phyloP scores from a whole-genome alignment of 108 stramenopile genomes.

The Asterionellopsis glacialis region DNA sequence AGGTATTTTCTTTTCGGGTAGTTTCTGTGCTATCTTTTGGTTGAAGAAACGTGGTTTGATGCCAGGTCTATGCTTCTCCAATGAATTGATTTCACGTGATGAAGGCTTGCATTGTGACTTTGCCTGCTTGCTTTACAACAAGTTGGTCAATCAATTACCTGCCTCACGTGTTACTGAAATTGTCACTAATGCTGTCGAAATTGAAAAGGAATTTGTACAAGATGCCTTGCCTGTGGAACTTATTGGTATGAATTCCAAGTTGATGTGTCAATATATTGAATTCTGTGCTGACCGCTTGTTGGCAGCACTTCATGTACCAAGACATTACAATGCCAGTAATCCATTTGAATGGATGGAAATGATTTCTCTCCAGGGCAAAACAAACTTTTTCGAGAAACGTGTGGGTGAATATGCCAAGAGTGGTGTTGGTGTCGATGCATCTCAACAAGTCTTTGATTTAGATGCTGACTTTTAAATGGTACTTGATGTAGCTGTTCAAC shows the following conservation, averaged over 20 bases:
- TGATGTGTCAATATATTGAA: slow-evolving; percentile 99
- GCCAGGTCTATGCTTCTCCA: slow-evolving; percentile 98
- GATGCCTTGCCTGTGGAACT: slow-evolving; percentile 98
- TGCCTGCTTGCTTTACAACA: slow-evolving; percentile 90
- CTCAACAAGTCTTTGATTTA: slow-evolving; percentile 81
- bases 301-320: slow-evolving; percentile 76
- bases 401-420: slow-evolving; percentile 96
- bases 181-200: slow-evolving; percentile 91
- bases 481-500: too few relatives aligned
- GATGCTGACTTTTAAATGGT: slow-evolving; percentile 91
- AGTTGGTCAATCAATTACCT: slow-evolving; percentile 80
- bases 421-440: slow-evolving; percentile 85
- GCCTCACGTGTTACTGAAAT: slow-evolving; percentile 75
- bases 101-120: slow-evolving; percentile 98
- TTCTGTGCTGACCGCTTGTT: slow-evolving; percentile 99
- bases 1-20: slow-evolving; percentile 98
- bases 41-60: slow-evolving; percentile 99
- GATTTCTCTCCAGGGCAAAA: slow-evolving; percentile 98
- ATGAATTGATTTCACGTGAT: slow-evolving; percentile 98
- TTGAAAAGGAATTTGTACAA: slow-evolving; percentile 97
- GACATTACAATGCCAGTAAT: slow-evolving; percentile 84
- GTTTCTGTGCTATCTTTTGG: slow-evolving; percentile 99
- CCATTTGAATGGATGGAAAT: slow-evolving; percentile 99
- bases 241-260: slow-evolving; percentile 98
- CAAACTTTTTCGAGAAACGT: slow-evolving; percentile 96